Conservation (phyloP, 305 asterid species). For the Rubia tinctorum region DNA sequence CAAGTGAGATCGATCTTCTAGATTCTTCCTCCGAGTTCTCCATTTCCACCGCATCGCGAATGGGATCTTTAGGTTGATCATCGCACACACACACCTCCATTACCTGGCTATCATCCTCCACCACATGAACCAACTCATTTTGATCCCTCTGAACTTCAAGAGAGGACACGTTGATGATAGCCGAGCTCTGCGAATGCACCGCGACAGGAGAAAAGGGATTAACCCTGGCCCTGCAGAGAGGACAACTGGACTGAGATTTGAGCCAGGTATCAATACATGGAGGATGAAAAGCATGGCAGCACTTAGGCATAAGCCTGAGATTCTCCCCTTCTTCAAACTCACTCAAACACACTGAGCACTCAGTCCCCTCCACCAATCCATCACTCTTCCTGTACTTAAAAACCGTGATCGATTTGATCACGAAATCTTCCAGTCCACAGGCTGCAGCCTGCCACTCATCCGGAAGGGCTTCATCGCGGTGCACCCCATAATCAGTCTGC, state of each 20-base stretch:
- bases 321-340: constrained; percentile 35
- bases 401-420: constrained; percentile 28
- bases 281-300: constrained; percentile 40
- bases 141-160: constrained; percentile 22
- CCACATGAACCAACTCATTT: constrained; percentile 35
- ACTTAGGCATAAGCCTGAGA: constrained; percentile 35
- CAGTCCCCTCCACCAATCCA: constrained; percentile 26
- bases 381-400: constrained; percentile 29
- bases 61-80: too few relatives aligned
- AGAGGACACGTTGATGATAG: constrained; percentile 9
- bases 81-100: constrained; percentile 13
- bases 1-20: background rate
- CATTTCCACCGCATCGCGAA: too few relatives aligned
- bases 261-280: constrained; percentile 42
- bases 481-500: too few relatives aligned
- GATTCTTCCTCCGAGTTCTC: too few relatives aligned
- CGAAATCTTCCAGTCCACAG: constrained; percentile 29
- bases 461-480: constrained; percentile 16
- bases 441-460: constrained; percentile 29
- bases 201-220: background rate
- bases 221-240: constrained; percentile 32
- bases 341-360: constrained; percentile 35
- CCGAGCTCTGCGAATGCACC: constrained; percentile 20
- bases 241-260: constrained; percentile 34
- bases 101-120: constrained; percentile 26